Evolutionary conservation across 345 rosid genomes (phyloP).

Genomic region (Kernera saxatilis): DNA sequence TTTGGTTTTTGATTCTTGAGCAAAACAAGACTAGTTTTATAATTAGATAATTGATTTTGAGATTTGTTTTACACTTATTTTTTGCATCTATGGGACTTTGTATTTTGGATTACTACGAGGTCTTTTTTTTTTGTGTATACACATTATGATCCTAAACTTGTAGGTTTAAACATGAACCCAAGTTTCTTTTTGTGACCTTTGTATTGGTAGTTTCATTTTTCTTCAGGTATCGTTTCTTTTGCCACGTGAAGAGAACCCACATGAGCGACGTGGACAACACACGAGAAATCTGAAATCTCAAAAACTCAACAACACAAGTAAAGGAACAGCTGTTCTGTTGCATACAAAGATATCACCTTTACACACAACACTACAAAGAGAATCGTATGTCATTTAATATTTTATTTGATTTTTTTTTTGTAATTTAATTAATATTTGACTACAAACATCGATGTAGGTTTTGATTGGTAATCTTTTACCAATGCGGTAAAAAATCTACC

Average conservation of each 20-base stretch:
- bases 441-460: background rate
- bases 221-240: background rate
- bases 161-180: background rate
- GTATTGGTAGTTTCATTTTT: background rate
- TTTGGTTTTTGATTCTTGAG: background rate
- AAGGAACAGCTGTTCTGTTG: conserved; percentile 17
- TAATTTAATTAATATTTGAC: background rate
- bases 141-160: background rate
- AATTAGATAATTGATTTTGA: background rate
- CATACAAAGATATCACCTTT: background rate
- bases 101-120: background rate
- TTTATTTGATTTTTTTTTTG: background rate
- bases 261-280: conserved; percentile 19
- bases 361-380: background rate
- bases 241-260: background rate
- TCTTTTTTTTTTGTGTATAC: background rate
- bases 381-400: background rate
- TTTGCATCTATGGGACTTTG: background rate
- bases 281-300: conserved; percentile 19
- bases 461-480: too few species aligned
- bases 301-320: conserved; percentile 10
- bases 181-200: background rate
- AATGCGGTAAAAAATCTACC: too few species aligned
- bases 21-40: background rate
- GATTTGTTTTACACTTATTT: background rate